Conservation (phyloP, 768 basidiomycete genomes). For the Boletus subcaerulescens region DNA sequence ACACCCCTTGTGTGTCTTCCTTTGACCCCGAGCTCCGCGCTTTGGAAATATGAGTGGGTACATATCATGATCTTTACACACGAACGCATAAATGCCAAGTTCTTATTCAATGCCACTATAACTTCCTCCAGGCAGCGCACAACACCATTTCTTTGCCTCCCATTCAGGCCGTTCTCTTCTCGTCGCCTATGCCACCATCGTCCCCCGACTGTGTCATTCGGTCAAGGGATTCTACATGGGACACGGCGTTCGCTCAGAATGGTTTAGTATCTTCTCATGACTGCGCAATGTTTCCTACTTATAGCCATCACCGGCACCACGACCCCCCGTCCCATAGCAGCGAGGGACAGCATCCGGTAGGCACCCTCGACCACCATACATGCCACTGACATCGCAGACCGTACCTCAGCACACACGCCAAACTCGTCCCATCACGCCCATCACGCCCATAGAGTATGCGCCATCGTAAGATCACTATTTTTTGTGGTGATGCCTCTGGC, state of each 20-base stretch:
- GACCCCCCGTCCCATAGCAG: slow-evolving; percentile 22
- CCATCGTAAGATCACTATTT: slow-evolving; percentile 28
- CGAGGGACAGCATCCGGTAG: slow-evolving; percentile 28
- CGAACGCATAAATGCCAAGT: slow-evolving; percentile 36
- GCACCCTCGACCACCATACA: slow-evolving; percentile 9
- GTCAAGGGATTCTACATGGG: slow-evolving; percentile 37
- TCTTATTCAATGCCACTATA: slow-evolving; percentile 32
- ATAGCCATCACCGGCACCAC: slow-evolving; percentile 27
- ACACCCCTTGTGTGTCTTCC: slow-evolving; percentile 37
- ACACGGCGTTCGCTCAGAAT: slow-evolving; percentile 35
- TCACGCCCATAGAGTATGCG: slow-evolving; percentile 34
- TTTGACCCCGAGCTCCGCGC: slow-evolving; percentile 40
- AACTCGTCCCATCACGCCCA: slow-evolving; percentile 35
- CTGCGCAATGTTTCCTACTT: slow-evolving; percentile 32
- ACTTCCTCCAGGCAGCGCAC: slow-evolving; percentile 24
- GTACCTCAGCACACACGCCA: slow-evolving; percentile 27
- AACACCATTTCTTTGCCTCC: slow-evolving; percentile 21
- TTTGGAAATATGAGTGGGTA: slow-evolving; percentile 39
- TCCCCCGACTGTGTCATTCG: slow-evolving; percentile 23
- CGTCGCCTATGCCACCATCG: slow-evolving; percentile 31
- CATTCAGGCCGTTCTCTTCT: slow-evolving; percentile 18
- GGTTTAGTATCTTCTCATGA: slow-evolving; percentile 37
- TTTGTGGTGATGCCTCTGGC: slow-evolving; percentile 1
- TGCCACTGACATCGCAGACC: slow-evolving; percentile 13
- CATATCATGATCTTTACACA: slow-evolving; percentile 36